Base-by-base conservation (phyloP, 306 rosid species). In the Vigna nakashimae region DNA sequence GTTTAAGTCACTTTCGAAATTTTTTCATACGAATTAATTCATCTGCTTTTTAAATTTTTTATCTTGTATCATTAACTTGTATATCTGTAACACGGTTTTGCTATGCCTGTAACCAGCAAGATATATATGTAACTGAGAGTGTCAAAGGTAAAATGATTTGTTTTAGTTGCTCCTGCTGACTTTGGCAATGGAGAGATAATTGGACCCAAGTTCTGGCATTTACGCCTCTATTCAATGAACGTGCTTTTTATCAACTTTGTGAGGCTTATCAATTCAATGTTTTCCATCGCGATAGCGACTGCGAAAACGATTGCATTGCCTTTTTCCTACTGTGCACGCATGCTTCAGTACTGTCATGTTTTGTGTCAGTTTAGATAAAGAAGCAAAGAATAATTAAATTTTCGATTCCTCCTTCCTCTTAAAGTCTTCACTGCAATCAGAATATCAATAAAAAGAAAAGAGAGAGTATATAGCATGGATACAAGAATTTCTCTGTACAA, bases 141-240 rank as follows among this genome's bases (percentile, higher is more conserved):
- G 9, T 49, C 26, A 73, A 65, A 65, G 74, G 28, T 18, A 80
- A 56, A 80, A 15, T 49, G 59, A 28, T 64, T 71, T 12, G 71
- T 55, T 53, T 26, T 20, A 10, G 12, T 68, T 76, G 63, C 32
- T 68, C 30, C 12, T 65, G n/a, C 59, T 59, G 68, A 60, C 48
- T 50, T 59, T 49, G 65, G 36, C n/a, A 72, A 64, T 46, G 51
- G 9, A 67, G 28, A 58, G 20, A 68, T 51, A 51, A 60, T 42
- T 53, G 70, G 45, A 79, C 4, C 42, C 7, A 60, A 59, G 69
- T 50, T 59, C 24, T 40, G 48, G 42, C 24, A 7, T 67, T 40
- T 40, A 67, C 86, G 42, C 9, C 77, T 36, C 42, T 20, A 43
- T 83, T 74, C 83, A 79, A 60, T 79, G 80, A 26, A 83, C 51